Percentiles rank a stretch among this genome's conserved stretches.
Conservation (phyloP, 1,139 yeast species). For the Yamadazyma membranifaciens region DNA sequence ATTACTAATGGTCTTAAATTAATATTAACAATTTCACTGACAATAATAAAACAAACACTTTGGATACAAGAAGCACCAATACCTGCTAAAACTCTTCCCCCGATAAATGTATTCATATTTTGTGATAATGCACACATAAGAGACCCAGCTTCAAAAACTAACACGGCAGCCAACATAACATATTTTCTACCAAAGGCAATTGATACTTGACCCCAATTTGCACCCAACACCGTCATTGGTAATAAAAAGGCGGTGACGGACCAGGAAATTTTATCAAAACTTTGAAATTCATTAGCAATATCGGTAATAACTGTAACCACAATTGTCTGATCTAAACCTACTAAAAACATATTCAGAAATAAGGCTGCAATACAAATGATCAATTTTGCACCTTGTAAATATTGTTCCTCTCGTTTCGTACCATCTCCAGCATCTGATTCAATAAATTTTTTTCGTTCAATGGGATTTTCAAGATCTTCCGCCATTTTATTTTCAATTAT, state of each 20-base stretch:
- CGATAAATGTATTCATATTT: constrained; percentile 35
- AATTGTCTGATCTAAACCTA: constrained; percentile 43
- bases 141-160: constrained; percentile 38
- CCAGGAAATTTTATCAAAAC: constrained; percentile 60
- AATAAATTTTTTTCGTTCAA: constrained; percentile 16
- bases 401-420: constrained; percentile 37
- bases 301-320: constrained; percentile 35
- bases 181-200: constrained; percentile 48
- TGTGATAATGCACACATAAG: constrained; percentile 37
- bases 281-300: constrained; percentile 39
- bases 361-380: constrained; percentile 25
- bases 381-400: constrained; percentile 29
- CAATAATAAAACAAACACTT: constrained; percentile 25
- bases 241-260: constrained; percentile 58
- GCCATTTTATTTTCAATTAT: background rate
- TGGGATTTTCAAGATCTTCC: background rate
- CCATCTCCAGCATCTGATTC: constrained; percentile 47
- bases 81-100: constrained; percentile 38
- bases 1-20: constrained; percentile 25
- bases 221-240: constrained; percentile 33
- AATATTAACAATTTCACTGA: constrained; percentile 30
- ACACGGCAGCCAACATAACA: constrained; percentile 33
- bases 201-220: constrained; percentile 41
- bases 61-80: constrained; percentile 35
- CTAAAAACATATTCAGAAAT: constrained; percentile 32